These are phyloP conservation scores for Corymbia maculata DNA, from an alignment of 345 rosid species.

Conservation along the genomic window DNA sequence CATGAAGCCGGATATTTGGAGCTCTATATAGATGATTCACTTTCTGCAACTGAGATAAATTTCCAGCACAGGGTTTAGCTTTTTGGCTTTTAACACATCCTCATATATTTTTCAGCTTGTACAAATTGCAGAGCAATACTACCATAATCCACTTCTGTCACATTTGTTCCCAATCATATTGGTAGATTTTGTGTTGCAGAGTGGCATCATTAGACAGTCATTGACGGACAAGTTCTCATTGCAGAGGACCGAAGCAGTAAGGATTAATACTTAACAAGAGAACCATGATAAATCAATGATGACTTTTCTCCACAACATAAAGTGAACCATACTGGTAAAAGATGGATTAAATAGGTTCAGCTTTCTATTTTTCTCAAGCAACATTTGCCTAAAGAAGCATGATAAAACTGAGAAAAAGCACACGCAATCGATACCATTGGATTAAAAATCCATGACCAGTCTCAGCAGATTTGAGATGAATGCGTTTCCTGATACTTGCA, in stretches of 20 bases:
- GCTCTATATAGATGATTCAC: background rate
- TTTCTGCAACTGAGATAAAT: background rate
- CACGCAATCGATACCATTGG: background rate
- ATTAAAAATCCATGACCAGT: background rate
- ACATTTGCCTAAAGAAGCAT: background rate
- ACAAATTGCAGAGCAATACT: background rate
- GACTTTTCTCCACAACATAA: background rate
- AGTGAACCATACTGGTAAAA: background rate
- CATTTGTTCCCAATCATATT: background rate
- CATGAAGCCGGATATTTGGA: background rate
- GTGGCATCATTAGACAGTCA: background rate
- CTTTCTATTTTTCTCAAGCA: background rate
- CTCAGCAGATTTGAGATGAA: background rate
- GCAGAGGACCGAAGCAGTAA: background rate
- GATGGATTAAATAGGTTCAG: background rate
- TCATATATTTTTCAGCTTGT: background rate
- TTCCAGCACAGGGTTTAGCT: background rate
- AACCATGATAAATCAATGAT: background rate
- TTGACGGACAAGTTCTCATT: background rate
- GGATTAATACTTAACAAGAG: background rate
- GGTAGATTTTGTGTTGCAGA: background rate
- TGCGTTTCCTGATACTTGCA: background rate
- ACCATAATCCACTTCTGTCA: background rate
- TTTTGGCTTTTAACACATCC: background rate
- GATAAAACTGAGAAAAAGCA: background rate